Base-by-base conservation (phyloP, 2,329 filamentous ascomycete species). In the Aspergillus oerlinghausenensis region DNA sequence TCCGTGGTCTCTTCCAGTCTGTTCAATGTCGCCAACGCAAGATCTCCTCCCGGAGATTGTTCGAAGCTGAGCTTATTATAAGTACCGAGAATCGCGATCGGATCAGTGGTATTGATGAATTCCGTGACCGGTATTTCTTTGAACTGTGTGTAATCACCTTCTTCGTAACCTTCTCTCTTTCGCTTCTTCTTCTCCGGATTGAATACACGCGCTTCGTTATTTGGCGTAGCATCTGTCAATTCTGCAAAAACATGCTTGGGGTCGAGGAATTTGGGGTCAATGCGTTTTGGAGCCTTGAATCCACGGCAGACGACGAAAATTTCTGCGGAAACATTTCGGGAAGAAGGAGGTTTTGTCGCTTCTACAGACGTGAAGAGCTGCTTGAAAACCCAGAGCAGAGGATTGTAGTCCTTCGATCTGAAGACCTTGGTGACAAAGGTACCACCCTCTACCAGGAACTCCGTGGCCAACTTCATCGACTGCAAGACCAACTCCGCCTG, bases 391-490 rank as follows among this genome's bases (percentile, higher is more conserved):
- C 94, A 99, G 50, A 97, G 82, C 49, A 99, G 77, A 57, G 91
- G 88, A 72, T 97, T 97, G 79, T 96, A 97, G 72, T 99, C 93
- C 72, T 97, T 97, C 35, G 90, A 96, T 61, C 94, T 81, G 80
- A 99, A 99, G 47, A 99, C 90, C 77, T 99, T 99, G 55, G 93
- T 97, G 48, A 97, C 92, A 63, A 97, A 97, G 8, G 88, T 93
- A 62, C 94, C 94, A 49, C 92, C 91, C 72, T 93, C 88, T 19
- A 85, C 82, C 56, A 99, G 77, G 66, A 99, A 99, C 64, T 99
- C 93, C 0, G 92, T 96, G 3, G 94, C 94, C 56, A 99, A 80
- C 74, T 95, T 96, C 82, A 99, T 82, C 8, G 90, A 89, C 72
- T 96, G 90, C 55, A 99, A 79, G 11, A 89, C 91, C 52, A 99